Evolutionary conservation across 2,329 filamentous ascomycete genomes (phyloP).

Genomic region (Pseudogymnoascus sp.): DNA sequence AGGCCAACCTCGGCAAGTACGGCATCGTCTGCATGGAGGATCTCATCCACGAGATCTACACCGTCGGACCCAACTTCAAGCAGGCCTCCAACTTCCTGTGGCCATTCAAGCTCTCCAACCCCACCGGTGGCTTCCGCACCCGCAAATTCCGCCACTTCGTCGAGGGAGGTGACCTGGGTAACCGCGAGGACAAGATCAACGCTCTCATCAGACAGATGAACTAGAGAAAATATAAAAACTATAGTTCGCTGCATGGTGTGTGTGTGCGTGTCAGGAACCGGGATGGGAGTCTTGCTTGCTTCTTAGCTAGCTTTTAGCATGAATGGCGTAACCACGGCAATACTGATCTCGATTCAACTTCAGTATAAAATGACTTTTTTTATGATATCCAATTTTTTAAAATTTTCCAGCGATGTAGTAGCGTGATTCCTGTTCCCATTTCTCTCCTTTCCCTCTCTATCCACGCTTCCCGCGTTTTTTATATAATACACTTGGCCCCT

Average conservation of each 20-base stretch:
- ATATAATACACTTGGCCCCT: not conserved
- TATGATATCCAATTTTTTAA: conserved; percentile 6
- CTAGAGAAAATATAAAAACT: conserved; percentile 46
- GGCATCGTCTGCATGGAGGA: conserved; percentile 99
- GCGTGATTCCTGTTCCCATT: not conserved
- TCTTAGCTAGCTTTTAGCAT: conserved; percentile 18
- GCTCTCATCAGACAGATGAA: conserved; percentile 96
- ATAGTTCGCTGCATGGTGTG: conserved; percentile 10
- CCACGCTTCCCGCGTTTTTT: not conserved
- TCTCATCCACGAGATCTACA: conserved; percentile 98
- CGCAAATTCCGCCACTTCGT: conserved; percentile 99
- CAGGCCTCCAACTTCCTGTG: conserved; percentile 98
- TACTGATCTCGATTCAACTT: conserved; percentile 11
- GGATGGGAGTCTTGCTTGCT: conserved; percentile 13
- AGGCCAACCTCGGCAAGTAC: conserved; percentile 94
- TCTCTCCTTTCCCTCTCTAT: not conserved
- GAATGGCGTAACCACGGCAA: conserved; percentile 18
- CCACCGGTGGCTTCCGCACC: conserved; percentile 88
- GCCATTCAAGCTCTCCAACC: conserved; percentile 99
- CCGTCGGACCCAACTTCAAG: conserved; percentile 99
- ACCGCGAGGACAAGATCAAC: conserved; percentile 99
- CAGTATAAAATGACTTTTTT: conserved; percentile 6
- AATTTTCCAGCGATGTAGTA: conserved; percentile 4
- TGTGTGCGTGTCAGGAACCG: conserved; percentile 3
- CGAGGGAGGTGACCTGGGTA: conserved; percentile 96